phyloP scores from a whole-genome alignment of 148 eudicot genomes.

The Agrostemma githago region DNA sequence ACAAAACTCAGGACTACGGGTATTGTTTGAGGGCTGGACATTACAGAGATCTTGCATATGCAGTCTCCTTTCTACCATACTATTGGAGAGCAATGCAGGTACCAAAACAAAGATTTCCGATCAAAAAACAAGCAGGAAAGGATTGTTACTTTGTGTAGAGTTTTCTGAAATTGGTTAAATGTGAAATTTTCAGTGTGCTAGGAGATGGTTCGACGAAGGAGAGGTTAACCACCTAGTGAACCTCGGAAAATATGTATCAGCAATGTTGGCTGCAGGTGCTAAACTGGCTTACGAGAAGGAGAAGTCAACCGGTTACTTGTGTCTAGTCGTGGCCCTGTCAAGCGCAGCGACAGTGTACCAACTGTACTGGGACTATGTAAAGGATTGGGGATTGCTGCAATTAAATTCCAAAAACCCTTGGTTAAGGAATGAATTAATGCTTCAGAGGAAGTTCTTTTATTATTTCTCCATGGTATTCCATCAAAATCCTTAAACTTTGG shows the following conservation, averaged over 20 bases:
- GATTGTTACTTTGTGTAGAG: neutral
- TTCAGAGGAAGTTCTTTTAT: constrained; percentile 68
- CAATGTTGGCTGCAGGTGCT: constrained; percentile 98
- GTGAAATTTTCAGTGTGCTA: constrained; percentile 60
- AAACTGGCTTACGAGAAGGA: constrained; percentile 92
- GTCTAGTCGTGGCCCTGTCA: constrained; percentile 68
- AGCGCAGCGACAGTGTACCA: constrained; percentile 89
- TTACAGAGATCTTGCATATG: constrained; percentile 87
- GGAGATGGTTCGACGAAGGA: constrained; percentile 98
- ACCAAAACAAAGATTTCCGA: neutral
- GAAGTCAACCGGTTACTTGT: constrained; percentile 54
- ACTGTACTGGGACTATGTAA: constrained; percentile 96
- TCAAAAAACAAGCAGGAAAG: neutral
- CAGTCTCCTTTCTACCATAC: constrained; percentile 91
- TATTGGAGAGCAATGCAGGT: constrained; percentile 99
- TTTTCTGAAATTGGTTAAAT: constrained; percentile 6
- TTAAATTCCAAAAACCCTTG: constrained; percentile 85
- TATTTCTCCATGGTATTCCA: constrained; percentile 83
- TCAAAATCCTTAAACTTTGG: neutral
- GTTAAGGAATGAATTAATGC: constrained; percentile 87
- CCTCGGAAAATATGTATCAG: constrained; percentile 91
- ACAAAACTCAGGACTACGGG: constrained; percentile 80
- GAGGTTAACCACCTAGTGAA: constrained; percentile 70
- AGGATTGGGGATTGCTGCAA: constrained; percentile 96
- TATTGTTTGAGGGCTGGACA: constrained; percentile 64